phyloP scores from a whole-genome alignment of 1,284 basidiomycete genomes.

The Boletus smithii region DNA sequence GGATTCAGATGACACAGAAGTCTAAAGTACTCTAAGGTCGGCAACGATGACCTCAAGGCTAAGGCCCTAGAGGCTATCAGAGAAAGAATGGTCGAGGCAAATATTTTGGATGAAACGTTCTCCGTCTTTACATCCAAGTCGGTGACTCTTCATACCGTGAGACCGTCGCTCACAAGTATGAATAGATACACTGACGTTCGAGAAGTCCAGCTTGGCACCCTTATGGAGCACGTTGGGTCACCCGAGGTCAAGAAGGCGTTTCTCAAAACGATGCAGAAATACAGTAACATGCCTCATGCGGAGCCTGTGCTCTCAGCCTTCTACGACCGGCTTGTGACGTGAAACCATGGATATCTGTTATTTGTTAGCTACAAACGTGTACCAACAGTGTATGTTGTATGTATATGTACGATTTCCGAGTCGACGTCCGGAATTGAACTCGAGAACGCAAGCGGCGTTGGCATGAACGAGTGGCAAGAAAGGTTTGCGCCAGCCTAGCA shows the following conservation, averaged over 20 bases:
- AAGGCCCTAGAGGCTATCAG: constrained; percentile 25
- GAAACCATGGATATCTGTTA: neutral
- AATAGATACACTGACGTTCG: constrained; percentile 22
- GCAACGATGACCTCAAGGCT: constrained; percentile 17
- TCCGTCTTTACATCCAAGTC: constrained; percentile 32
- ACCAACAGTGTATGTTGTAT: neutral
- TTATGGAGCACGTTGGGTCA: constrained; percentile 10
- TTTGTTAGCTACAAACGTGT: constrained; percentile 1
- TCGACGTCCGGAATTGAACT: too few species aligned
- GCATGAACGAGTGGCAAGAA: too few species aligned
- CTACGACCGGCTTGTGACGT: constrained; percentile 17
- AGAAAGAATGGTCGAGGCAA: constrained; percentile 17
- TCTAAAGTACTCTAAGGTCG: constrained; percentile 15
- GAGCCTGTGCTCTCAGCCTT: constrained; percentile 18
- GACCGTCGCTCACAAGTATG: constrained; percentile 6
- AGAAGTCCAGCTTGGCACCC: constrained; percentile 12
- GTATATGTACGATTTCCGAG: neutral
- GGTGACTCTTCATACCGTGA: neutral
- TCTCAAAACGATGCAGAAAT: constrained; percentile 14
- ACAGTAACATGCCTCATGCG: constrained; percentile 19
- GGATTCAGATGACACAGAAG: neutral
- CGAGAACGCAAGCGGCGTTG: too few species aligned
- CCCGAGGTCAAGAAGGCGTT: constrained; percentile 18
- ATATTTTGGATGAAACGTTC: constrained; percentile 29
- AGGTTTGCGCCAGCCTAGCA: neutral